A percentile compares a stretch with the other conserved stretches of the same genome.
Conservation (phyloP, 176 grass and related monocot genomes). For the Elymus sibiricus region DNA sequence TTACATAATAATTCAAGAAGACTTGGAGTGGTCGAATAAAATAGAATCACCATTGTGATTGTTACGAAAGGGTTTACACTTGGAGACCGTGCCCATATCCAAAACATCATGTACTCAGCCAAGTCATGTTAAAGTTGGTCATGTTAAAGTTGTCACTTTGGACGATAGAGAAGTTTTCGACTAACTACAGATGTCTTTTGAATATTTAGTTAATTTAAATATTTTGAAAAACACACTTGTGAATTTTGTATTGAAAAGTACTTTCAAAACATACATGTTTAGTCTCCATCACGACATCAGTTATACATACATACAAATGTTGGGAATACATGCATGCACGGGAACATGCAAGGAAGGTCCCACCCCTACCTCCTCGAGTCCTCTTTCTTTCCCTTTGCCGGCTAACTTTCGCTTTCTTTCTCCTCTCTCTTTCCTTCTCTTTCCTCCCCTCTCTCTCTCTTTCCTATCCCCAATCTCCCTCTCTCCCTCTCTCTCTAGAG, state of each 20-base stretch:
- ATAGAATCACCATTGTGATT: neutral
- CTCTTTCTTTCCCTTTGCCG: constrained; percentile 21
- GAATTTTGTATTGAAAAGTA: too few relatives aligned
- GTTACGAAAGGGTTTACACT: too few relatives aligned
- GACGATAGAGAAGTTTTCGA: neutral
- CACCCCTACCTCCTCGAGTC: neutral
- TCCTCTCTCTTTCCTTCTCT: neutral
- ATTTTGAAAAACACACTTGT: too few relatives aligned
- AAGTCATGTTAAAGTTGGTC: neutral
- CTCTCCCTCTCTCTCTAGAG: neutral
- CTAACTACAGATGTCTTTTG: neutral
- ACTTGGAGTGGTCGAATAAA: neutral
- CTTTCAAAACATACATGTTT: too few relatives aligned
- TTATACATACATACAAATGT: too few relatives aligned
- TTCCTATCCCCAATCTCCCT: neutral
- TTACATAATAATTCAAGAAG: neutral
- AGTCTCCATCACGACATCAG: too few relatives aligned
- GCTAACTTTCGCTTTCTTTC: constrained; percentile 20
- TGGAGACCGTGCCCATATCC: too few relatives aligned
- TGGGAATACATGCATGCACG: too few relatives aligned
- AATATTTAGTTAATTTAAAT: neutral
- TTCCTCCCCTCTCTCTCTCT: neutral
- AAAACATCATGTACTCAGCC: neutral
- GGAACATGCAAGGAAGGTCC: neutral
- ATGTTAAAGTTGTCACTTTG: neutral